Evolutionary conservation across 331 rosid genomes (phyloP).

Genomic region (Prunus yedoensis): DNA sequence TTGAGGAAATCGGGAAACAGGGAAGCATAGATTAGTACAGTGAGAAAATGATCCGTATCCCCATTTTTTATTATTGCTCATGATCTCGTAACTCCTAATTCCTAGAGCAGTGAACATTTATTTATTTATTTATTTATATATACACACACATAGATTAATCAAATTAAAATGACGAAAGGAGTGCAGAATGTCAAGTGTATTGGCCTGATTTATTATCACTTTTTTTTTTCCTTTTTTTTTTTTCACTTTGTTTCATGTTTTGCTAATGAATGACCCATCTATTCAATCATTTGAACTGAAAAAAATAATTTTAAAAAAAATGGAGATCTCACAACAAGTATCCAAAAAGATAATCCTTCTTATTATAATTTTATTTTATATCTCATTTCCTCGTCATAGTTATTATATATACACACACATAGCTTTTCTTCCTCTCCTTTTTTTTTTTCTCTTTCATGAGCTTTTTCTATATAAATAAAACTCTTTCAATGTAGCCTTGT

Average conservation of each 20-base stretch:
- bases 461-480: no score
- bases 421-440: no score
- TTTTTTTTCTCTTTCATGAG: no score
- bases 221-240: background rate
- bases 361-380: no score
- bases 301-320: no score
- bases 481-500: background rate
- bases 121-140: background rate
- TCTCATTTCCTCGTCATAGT: no score
- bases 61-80: constrained; percentile 1
- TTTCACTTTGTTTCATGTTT: background rate
- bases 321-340: no score
- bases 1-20: constrained; percentile 17
- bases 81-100: background rate
- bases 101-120: background rate
- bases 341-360: no score
- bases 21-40: constrained; percentile 3
- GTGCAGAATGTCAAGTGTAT: background rate
- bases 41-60: background rate
- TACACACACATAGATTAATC: background rate
- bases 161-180: background rate
- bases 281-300: no score
- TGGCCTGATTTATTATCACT: background rate
- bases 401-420: no score
- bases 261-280: background rate